Evolutionary conservation across 164 flowering plant genomes (phyloP).

Genomic region (Platanus orientalis): DNA sequence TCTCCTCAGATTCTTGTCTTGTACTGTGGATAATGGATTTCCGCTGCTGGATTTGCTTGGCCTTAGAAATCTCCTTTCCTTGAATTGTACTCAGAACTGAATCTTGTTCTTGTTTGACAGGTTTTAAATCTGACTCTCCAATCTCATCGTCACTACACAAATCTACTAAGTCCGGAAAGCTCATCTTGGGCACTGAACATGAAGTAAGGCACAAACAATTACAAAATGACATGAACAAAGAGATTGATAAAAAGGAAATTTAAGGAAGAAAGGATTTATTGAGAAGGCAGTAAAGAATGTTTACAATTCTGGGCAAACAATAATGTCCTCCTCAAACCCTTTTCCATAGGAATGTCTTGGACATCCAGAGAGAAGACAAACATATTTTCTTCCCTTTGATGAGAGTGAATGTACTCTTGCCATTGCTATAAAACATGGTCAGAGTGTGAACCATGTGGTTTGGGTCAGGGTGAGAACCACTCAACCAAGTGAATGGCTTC

Average conservation of each 20-base stretch:
- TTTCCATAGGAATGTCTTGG: neutral
- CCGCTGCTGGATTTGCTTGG: slow-evolving; percentile 14
- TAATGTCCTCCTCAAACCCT: neutral
- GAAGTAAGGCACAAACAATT: slow-evolving; percentile 5
- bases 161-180: slow-evolving; percentile 31
- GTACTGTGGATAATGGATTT: slow-evolving; percentile 14
- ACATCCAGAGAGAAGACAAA: neutral
- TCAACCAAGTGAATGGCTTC: neutral
- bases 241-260: no score
- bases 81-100: slow-evolving; percentile 11
- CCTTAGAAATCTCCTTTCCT: no score
- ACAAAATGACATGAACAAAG: no score
- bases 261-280: no score
- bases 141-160: slow-evolving; percentile 42
- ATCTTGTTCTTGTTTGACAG: slow-evolving; percentile 35
- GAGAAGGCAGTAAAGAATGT: neutral
- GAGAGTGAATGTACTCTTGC: neutral
- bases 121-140: slow-evolving; percentile 24
- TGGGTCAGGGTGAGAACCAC: neutral
- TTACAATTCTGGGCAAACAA: neutral
- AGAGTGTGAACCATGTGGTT: neutral
- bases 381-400: neutral
- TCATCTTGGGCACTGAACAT: slow-evolving; percentile 37
- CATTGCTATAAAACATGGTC: neutral
- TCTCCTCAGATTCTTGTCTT: slow-evolving; percentile 36